A percentile compares a stretch with the other conserved stretches of the same genome.
These are phyloP conservation scores for Pythium oligandrum DNA, from an alignment of 352 stramenopile genomes.

Conservation along the genomic window DNA sequence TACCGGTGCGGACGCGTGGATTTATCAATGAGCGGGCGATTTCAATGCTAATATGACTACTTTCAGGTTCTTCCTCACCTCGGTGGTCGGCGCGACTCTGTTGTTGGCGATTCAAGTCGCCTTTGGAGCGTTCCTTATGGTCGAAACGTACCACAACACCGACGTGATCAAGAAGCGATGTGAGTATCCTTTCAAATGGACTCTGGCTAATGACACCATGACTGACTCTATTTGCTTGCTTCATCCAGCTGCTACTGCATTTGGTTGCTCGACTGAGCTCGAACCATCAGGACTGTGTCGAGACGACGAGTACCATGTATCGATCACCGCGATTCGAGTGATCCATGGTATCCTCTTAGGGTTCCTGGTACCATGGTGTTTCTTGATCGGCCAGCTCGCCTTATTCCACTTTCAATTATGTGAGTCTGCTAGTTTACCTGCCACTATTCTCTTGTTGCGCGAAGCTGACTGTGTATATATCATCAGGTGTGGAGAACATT, in stretches of 20 bases:
- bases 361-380: constrained; percentile 67
- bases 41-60: neutral
- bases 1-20: constrained; percentile 27
- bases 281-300: constrained; percentile 39
- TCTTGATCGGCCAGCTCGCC: constrained; percentile 74
- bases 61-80: constrained; percentile 61
- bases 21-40: neutral
- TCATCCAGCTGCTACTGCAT: constrained; percentile 44
- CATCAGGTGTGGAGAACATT: constrained; percentile 65
- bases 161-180: constrained; percentile 36
- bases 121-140: constrained; percentile 58
- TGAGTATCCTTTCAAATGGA: constrained; percentile 11
- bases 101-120: constrained; percentile 70
- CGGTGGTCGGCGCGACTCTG: constrained; percentile 55
- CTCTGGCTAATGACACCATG: neutral
- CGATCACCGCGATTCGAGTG: constrained; percentile 49
- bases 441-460: neutral
- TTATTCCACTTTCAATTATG: constrained; percentile 84
- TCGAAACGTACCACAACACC: constrained; percentile 38
- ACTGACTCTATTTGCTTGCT: neutral
- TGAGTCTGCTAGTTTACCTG: constrained; percentile 26
- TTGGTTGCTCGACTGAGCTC: constrained; percentile 49
- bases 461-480: constrained; percentile 5
- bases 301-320: constrained; percentile 47
- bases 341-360: constrained; percentile 61